Percentiles rank a stretch among this genome's conserved stretches.
Evolutionary conservation across 129 eudicot genomes (phyloP).

Genomic region (Flaveria robusta): DNA sequence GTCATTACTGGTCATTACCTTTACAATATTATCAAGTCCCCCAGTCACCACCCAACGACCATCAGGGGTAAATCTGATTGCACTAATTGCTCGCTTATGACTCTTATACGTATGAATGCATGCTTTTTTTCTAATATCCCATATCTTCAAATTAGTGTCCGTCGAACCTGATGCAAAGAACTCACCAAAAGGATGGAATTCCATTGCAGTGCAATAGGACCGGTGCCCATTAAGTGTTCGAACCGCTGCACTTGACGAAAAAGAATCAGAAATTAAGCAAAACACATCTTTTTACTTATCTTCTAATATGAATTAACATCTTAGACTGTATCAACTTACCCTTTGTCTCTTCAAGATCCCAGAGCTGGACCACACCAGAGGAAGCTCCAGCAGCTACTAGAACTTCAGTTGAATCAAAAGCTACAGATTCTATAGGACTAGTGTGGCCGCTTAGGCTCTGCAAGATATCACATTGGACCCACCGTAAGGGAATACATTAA

Average conservation of each 20-base stretch:
- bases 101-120: slow-evolving; percentile 95
- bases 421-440: slow-evolving; percentile 89
- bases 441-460: slow-evolving; percentile 91
- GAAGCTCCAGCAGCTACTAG: slow-evolving; percentile 94
- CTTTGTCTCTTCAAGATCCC: slow-evolving; percentile 92
- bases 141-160: slow-evolving; percentile 82
- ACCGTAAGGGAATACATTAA: slow-evolving; percentile 12
- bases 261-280: slow-evolving; percentile 25
- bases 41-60: slow-evolving; percentile 99
- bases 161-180: slow-evolving; percentile 95
- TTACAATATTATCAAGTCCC: slow-evolving; percentile 85
- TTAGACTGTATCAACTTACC: slow-evolving; percentile 46
- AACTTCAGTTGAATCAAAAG: slow-evolving; percentile 80
- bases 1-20: slow-evolving; percentile 63
- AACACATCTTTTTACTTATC: slow-evolving; percentile 19
- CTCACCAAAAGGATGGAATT: slow-evolving; percentile 95
- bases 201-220: slow-evolving; percentile 75
- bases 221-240: slow-evolving; percentile 84
- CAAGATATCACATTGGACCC: slow-evolving; percentile 10
- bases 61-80: slow-evolving; percentile 85
- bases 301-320: not conserved
- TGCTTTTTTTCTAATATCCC: slow-evolving; percentile 94
- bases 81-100: slow-evolving; percentile 77
- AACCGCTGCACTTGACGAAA: slow-evolving; percentile 67
- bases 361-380: slow-evolving; percentile 74